phyloP scores from a whole-genome alignment of 73 alveolate genomes.

The Stentor coeruleus region DNA sequence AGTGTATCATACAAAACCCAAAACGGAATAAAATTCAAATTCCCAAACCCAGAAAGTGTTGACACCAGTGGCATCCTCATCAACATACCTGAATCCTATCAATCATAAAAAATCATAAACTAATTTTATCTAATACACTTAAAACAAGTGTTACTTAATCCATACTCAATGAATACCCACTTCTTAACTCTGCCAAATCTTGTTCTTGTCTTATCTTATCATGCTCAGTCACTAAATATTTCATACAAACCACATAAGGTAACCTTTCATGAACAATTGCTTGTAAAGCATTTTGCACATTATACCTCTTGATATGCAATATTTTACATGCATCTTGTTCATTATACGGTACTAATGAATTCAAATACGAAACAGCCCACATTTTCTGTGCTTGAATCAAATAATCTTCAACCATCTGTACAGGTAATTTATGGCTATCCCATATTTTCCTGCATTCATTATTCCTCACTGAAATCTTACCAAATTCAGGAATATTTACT shows the following conservation, averaged over 20 bases:
- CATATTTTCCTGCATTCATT: conserved; percentile 12
- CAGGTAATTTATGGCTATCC: background rate
- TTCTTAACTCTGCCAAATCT: conserved; percentile 7
- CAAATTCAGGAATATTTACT: background rate
- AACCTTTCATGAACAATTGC: conserved; percentile 10
- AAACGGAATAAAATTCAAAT: background rate
- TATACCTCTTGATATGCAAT: conserved; percentile 6
- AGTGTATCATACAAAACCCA: background rate
- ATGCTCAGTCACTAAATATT: conserved; percentile 21
- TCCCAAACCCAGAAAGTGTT: no score
- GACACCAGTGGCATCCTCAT: no score
- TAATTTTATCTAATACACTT: no score
- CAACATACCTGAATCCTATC: no score
- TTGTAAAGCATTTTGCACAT: conserved; percentile 24
- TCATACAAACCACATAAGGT: conserved; percentile 22
- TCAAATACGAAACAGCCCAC: background rate
- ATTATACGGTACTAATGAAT: conserved; percentile 10
- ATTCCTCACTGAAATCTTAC: background rate
- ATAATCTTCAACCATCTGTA: conserved; percentile 2
- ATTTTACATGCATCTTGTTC: conserved; percentile 23
- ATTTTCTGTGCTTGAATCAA: background rate
- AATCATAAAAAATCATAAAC: no score
- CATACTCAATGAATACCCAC: conserved; percentile 11
- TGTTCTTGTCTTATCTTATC: conserved; percentile 12
- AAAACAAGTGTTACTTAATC: no score